These are phyloP conservation scores for Teratosphaeriaceae sp. DNA, from an alignment of 2,329 filamentous ascomycete genomes.

Conservation along the genomic window DNA sequence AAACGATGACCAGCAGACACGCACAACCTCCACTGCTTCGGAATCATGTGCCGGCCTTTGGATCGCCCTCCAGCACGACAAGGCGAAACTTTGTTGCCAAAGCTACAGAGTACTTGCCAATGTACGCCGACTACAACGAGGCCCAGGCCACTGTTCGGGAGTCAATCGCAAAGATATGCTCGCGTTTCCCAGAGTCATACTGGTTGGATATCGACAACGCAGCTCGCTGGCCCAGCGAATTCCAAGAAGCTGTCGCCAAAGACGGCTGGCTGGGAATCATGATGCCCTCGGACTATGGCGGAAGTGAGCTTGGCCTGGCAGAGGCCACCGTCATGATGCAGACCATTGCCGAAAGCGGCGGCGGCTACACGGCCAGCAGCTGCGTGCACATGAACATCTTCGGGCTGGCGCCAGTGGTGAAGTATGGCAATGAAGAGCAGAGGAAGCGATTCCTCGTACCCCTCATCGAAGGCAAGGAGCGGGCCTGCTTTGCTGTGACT, in stretches of 20 bases:
- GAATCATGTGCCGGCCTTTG: too few relatives aligned
- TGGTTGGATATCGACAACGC: constrained; percentile 35
- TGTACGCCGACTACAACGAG: constrained; percentile 33
- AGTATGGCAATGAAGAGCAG: constrained; percentile 39
- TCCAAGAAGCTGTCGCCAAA: constrained; percentile 34
- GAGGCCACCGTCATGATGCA: constrained; percentile 45
- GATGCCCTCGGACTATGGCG: constrained; percentile 37
- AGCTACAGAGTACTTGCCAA: constrained; percentile 25
- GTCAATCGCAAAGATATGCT: constrained; percentile 39
- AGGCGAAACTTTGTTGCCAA: constrained; percentile 11
- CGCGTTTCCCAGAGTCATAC: constrained; percentile 36
- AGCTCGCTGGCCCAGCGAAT: constrained; percentile 35
- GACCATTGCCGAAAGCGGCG: constrained; percentile 40
- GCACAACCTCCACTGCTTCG: too few relatives aligned
- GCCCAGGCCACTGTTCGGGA: constrained; percentile 38
- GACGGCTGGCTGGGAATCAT: constrained; percentile 42
- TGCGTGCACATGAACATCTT: constrained; percentile 46
- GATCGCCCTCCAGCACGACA: too few relatives aligned
- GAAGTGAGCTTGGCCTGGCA: constrained; percentile 35
- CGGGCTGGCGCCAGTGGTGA: constrained; percentile 39
- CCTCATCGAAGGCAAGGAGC: constrained; percentile 34
- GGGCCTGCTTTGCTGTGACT: constrained; percentile 39
- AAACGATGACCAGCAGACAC: too few relatives aligned
- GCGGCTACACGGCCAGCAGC: constrained; percentile 36
- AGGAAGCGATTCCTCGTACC: constrained; percentile 34